A percentile compares a stretch with the other conserved stretches of the same genome.
phyloP scores from a whole-genome alignment of 352 stramenopile species.

The Globisporangium radiosum region DNA sequence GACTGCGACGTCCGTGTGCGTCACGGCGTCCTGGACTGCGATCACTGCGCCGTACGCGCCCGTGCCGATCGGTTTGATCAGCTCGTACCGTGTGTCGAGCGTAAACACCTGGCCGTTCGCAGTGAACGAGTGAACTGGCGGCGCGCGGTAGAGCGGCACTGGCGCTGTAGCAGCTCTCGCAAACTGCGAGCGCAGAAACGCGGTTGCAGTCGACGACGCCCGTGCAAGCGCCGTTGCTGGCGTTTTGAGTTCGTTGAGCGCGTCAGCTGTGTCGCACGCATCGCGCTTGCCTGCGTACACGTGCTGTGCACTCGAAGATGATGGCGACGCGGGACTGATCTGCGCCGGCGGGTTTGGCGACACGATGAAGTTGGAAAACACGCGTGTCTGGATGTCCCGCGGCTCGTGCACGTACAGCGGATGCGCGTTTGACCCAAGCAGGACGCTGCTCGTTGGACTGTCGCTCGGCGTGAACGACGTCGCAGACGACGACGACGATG shows the following conservation, averaged over 20 bases:
- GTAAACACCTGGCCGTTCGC: constrained; percentile 82
- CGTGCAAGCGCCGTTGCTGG: constrained; percentile 8
- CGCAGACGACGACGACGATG: constrained; percentile 6
- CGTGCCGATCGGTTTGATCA: constrained; percentile 86
- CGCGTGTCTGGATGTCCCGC: not conserved
- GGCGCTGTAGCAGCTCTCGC: not conserved
- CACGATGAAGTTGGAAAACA: constrained; percentile 14
- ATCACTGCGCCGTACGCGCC: constrained; percentile 90
- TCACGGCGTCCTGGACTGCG: constrained; percentile 57
- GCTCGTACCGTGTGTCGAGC: constrained; percentile 80
- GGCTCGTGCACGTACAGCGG: not conserved
- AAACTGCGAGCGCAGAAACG: constrained; percentile 9
- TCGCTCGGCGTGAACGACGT: constrained; percentile 9
- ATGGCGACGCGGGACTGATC: constrained; percentile 1
- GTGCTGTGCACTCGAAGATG: not conserved
- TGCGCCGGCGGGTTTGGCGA: constrained; percentile 13
- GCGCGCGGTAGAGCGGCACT: constrained; percentile 11
- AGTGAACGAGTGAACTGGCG: constrained; percentile 64
- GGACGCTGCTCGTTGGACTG: constrained; percentile 7
- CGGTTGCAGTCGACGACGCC: constrained; percentile 11
- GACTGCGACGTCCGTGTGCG: constrained; percentile 77
- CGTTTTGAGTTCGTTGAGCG: constrained; percentile 6
- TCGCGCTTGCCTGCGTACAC: too few species aligned
- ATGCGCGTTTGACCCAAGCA: not conserved
- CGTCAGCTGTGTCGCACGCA: not conserved